Evolutionary conservation across 208 protist genomes (phyloP), one percentile per base, ranked within the genome.

Genomic region (Balamuthia mandrillaris): DNA sequence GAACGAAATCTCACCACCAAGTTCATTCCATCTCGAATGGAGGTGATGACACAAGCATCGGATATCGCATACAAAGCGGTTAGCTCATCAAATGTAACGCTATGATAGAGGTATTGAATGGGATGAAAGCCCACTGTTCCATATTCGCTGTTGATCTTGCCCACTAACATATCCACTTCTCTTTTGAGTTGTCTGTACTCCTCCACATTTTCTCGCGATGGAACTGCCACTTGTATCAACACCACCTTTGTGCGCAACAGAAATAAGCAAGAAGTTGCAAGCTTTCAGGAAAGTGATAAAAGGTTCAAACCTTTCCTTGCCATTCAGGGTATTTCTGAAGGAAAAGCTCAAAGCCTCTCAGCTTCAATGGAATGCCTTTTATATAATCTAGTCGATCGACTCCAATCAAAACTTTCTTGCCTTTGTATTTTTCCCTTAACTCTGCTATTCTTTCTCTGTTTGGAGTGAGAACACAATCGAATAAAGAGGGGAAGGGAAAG

Each of bases 301-400:
- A 72, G 14, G 86, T 49, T 14, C 72, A 52, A 3, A 90, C 45
- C 60, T 92, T 92, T 29, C 88, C 87, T 37, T 65, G 61, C 63
- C 84, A 91, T 27, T 90, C 63, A 0, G 91, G 91, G 78, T 92
- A 89, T 1, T 51, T 90, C 78, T 91, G 52, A 24, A 94, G 85
- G 24, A 94, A 86, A 29, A 58, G 63, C 75, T 94, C 88, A 9
- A 93, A 86, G 0, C 92, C 92, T 27, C 86, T 58, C 7, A 96
- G 85, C 72, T 95, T 95, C 4, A 94, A 90, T 18, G 90, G 91
- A 16, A 96, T 54, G 58, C 94, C 94, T 77, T 96, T 96, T 75
- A 94, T 96, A 60, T 94, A 95, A 54, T 96, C 94, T 3, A 96
- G 77, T 29, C 94, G 70, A 82, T 96, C 94, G 14, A 95, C 85